Percentiles rank a stretch among this genome's conserved stretches.
Conservation (phyloP, 345 rosid species). For the Microthlaspi erraticum region DNA sequence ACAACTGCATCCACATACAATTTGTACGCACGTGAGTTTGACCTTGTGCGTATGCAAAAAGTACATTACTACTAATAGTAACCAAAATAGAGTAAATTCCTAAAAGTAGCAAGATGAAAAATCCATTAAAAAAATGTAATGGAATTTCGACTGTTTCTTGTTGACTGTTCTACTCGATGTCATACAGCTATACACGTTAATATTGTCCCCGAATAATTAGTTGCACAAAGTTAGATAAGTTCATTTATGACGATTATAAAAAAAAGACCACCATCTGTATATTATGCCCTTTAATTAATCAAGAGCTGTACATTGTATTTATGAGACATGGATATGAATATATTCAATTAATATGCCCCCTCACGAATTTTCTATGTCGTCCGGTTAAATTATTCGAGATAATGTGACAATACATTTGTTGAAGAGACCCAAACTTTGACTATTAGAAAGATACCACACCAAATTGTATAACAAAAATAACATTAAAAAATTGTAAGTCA, state of each 20-base stretch:
- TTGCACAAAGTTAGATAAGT: conserved; percentile 39
- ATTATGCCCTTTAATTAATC: conserved; percentile 20
- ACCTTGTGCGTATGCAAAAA: conserved; percentile 9
- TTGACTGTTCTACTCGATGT: conserved; percentile 25
- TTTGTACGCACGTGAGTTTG: conserved; percentile 22
- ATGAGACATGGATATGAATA: conserved; percentile 29
- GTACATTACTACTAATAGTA: conserved; percentile 6
- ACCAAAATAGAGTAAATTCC: conserved; percentile 1
- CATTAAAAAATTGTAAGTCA: too few relatives aligned
- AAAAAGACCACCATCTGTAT: conserved; percentile 22
- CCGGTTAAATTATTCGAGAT: conserved; percentile 42
- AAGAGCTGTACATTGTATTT: conserved; percentile 34
- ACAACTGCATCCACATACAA: conserved; percentile 55
- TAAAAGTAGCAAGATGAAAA: not conserved
- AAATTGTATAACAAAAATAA: not conserved
- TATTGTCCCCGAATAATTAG: conserved; percentile 37
- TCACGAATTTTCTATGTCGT: conserved; percentile 33
- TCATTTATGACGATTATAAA: conserved; percentile 37
- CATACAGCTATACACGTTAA: conserved; percentile 43
- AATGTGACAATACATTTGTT: conserved; percentile 35
- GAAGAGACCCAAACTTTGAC: conserved; percentile 32
- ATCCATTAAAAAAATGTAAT: not conserved
- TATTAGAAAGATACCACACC: not conserved
- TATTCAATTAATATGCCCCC: conserved; percentile 37
- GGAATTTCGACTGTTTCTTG: conserved; percentile 23